Conservation (phyloP, 202 grass and related monocot genomes). For the Setaria italica region DNA sequence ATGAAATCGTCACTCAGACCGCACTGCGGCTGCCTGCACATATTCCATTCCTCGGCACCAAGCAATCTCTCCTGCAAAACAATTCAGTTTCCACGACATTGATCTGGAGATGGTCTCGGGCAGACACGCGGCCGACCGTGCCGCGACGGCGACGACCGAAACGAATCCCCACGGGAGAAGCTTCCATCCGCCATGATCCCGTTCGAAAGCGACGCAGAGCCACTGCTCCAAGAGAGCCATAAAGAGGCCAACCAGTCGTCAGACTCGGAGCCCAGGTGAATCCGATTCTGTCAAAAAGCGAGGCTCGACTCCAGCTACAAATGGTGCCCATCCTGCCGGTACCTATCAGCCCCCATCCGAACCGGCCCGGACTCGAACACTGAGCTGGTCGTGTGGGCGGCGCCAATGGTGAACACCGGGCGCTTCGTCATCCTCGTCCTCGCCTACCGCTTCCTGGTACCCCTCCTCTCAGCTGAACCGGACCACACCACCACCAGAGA, state of each 20-base stretch:
- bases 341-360: neutral
- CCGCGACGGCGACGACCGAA: neutral
- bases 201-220: slow-evolving; percentile 33
- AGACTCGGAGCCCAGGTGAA: slow-evolving; percentile 59
- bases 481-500: slow-evolving; percentile 38
- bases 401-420: slow-evolving; percentile 67
- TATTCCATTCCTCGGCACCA: slow-evolving; percentile 49
- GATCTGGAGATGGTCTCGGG: neutral
- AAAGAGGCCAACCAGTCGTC: neutral
- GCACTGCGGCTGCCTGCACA: neutral
- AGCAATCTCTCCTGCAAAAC: slow-evolving; percentile 38
- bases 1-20: slow-evolving; percentile 37
- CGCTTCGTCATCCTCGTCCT: slow-evolving; percentile 71
- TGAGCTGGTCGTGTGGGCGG: neutral
- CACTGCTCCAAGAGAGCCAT: slow-evolving; percentile 7
- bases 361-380: too few species aligned
- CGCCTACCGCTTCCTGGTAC: slow-evolving; percentile 61
- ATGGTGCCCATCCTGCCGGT: slow-evolving; percentile 36
- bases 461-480: slow-evolving; percentile 53
- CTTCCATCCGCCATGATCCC: slow-evolving; percentile 40
- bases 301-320: slow-evolving; percentile 66
- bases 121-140: slow-evolving; percentile 25
- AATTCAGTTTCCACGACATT: neutral
- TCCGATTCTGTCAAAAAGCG: slow-evolving; percentile 65
- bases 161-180: slow-evolving; percentile 45